Evolutionary conservation across 495 filamentous ascomycete species (phyloP).

Genomic region (Trichocladium uniseriatum): DNA sequence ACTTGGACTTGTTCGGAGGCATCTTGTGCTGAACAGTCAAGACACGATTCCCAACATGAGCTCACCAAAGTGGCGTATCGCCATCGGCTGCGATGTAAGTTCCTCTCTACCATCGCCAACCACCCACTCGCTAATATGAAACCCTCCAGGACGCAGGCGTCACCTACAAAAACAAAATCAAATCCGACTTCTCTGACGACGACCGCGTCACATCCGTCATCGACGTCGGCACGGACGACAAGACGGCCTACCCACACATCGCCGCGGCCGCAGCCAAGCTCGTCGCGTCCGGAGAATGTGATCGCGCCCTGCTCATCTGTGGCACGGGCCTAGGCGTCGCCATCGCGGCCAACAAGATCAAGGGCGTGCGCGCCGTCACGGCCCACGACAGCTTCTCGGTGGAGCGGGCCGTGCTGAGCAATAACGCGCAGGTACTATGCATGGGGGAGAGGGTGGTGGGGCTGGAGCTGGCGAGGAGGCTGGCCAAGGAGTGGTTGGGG

Average conservation of each 20-base stretch:
- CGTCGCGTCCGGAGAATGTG: conserved; percentile 57
- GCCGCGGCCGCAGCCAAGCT: conserved; percentile 61
- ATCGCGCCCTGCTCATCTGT: conserved; percentile 79
- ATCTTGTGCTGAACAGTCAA: no score
- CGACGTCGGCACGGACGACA: conserved; percentile 62
- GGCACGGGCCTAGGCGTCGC: conserved; percentile 81
- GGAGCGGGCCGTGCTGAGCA: conserved; percentile 71
- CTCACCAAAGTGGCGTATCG: conserved; percentile 38
- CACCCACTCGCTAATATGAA: conserved; percentile 9
- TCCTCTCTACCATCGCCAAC: conserved; percentile 3
- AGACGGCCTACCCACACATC: conserved; percentile 75
- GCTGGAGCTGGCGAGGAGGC: conserved; percentile 63
- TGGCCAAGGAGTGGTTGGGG: conserved; percentile 73
- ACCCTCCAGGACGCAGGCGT: conserved; percentile 57
- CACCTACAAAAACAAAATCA: conserved; percentile 72
- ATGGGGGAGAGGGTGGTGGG: conserved; percentile 81
- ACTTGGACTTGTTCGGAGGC: no score
- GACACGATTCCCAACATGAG: no score
- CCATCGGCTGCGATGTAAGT: conserved; percentile 40
- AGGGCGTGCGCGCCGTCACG: conserved; percentile 74
- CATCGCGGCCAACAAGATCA: conserved; percentile 80
- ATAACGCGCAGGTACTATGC: conserved; percentile 82
- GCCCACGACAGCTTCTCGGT: conserved; percentile 81
- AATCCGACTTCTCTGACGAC: conserved; percentile 56
- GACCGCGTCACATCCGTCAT: conserved; percentile 57